phyloP scores from a whole-genome alignment of 495 filamentous ascomycete genomes.

The Collariella sp. region DNA sequence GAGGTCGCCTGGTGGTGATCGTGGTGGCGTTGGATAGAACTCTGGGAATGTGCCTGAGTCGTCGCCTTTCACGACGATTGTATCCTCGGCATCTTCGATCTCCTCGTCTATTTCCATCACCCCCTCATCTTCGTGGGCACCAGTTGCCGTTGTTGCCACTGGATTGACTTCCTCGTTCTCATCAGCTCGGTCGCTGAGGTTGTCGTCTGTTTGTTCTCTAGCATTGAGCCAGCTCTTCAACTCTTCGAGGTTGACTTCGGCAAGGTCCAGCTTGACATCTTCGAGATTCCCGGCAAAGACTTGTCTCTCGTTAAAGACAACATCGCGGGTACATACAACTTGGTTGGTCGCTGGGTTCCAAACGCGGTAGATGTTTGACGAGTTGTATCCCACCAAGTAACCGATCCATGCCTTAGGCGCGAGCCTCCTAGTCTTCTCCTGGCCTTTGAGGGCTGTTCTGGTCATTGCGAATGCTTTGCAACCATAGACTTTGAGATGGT shows the following conservation, averaged over 20 bases:
- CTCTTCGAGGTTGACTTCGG: too few species aligned
- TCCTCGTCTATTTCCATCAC: too few species aligned
- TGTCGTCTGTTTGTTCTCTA: too few species aligned
- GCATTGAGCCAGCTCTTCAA: too few species aligned
- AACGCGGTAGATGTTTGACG: slow-evolving; percentile 25
- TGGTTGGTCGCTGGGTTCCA: slow-evolving; percentile 16
- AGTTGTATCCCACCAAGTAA: slow-evolving; percentile 27
- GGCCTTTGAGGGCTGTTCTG: not conserved
- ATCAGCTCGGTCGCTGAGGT: too few species aligned
- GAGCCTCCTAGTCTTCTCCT: slow-evolving; percentile 7
- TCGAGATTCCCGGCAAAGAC: slow-evolving; percentile 6
- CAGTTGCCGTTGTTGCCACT: too few species aligned
- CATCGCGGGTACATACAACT: slow-evolving; percentile 2
- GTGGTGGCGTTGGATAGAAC: not conserved
- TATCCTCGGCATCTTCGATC: not conserved
- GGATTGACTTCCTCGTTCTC: too few species aligned
- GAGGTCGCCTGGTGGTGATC: not conserved
- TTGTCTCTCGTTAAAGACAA: slow-evolving; percentile 10
- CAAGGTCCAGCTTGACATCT: not conserved
- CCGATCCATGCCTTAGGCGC: slow-evolving; percentile 22
- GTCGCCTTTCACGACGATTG: not conserved
- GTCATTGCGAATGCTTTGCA: slow-evolving; percentile 14
- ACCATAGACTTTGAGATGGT: not conserved
- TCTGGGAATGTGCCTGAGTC: not conserved
- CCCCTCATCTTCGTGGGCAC: too few species aligned